Evolutionary conservation across 2,329 filamentous ascomycete species (phyloP).

Genomic region (Hymenoscyphus infarciens): DNA sequence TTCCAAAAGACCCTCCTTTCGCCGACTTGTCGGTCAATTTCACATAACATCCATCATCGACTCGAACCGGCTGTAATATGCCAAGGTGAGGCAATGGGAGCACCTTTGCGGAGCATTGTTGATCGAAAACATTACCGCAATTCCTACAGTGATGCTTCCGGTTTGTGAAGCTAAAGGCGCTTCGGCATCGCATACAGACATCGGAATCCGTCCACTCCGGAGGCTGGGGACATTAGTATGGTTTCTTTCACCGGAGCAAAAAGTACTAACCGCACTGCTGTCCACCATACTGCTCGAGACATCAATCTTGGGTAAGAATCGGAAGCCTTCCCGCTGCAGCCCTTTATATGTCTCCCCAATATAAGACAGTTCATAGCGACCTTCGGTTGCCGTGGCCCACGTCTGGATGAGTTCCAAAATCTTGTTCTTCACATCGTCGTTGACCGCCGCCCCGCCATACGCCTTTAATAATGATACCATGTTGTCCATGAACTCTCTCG

Average conservation of each 20-base stretch:
- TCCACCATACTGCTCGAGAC: constrained; percentile 98
- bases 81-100: constrained; percentile 88
- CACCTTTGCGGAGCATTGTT: constrained; percentile 86
- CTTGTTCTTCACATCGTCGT: constrained; percentile 81
- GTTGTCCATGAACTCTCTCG: constrained; percentile 98
- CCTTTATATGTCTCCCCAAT: constrained; percentile 82
- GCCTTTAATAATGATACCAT: constrained; percentile 84
- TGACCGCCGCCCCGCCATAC: constrained; percentile 68
- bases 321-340: constrained; percentile 79
- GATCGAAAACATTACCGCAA: constrained; percentile 96
- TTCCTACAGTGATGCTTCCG: constrained; percentile 98
- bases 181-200: constrained; percentile 97
- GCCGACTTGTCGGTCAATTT: constrained; percentile 78
- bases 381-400: constrained; percentile 88
- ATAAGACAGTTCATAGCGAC: constrained; percentile 77
- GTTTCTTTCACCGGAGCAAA: neutral
- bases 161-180: constrained; percentile 94
- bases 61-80: constrained; percentile 84
- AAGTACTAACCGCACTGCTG: constrained; percentile 75
- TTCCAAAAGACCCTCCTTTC: constrained; percentile 38
- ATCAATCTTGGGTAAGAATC: constrained; percentile 81
- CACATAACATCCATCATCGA: constrained; percentile 92
- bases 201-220: constrained; percentile 98
- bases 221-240: constrained; percentile 51
- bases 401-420: constrained; percentile 91